Conservation (phyloP, 768 basidiomycete species). For the Sarcodon aspratus region DNA sequence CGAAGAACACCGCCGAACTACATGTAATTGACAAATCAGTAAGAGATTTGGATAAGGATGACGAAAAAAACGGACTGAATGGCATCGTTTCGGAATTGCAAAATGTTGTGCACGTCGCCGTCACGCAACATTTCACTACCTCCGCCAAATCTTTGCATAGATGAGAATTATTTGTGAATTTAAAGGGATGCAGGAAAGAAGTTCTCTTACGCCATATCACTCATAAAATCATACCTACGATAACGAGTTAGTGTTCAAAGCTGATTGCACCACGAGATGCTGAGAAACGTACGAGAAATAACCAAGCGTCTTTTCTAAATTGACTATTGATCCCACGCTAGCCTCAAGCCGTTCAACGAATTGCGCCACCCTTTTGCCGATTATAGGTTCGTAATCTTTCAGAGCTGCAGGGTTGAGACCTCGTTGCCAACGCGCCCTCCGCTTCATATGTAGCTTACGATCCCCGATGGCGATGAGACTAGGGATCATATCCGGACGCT, state of each 20-base stretch:
- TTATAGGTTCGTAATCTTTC: slow-evolving; percentile 17
- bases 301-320: slow-evolving; percentile 23
- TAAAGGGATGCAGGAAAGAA: not conserved
- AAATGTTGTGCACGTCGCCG: not conserved
- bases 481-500: not conserved
- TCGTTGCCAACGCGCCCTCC: slow-evolving; percentile 28
- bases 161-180: not conserved
- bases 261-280: not conserved
- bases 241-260: slow-evolving; percentile 1
- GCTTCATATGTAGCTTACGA: slow-evolving; percentile 13
- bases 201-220: slow-evolving; percentile 3
- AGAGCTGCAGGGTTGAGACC: slow-evolving; percentile 24
- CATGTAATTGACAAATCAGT: not conserved
- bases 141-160: slow-evolving; percentile 2
- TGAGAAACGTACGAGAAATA: slow-evolving; percentile 24
- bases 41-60: not conserved
- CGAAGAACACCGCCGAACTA: slow-evolving; percentile 2
- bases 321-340: slow-evolving; percentile 8
- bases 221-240: slow-evolving; percentile 9
- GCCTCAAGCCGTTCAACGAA: slow-evolving; percentile 12
- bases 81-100: not conserved
- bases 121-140: slow-evolving; percentile 2
- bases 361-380: slow-evolving; percentile 14
- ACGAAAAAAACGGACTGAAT: not conserved
- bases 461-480: not conserved